Conservation (phyloP, 345 rosid genomes). For the Firmiana major region DNA sequence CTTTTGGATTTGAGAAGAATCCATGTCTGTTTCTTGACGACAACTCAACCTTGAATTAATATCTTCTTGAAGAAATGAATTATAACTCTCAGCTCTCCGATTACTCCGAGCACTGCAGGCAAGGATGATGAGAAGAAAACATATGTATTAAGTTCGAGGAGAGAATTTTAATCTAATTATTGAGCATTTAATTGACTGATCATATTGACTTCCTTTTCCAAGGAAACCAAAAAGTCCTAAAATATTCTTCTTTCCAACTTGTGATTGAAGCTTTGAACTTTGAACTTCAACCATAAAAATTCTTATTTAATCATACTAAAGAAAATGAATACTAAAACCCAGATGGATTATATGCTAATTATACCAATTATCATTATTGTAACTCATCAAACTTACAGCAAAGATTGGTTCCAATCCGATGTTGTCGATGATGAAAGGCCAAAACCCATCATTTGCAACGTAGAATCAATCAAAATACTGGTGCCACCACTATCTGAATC, state of each 20-base stretch:
- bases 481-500: conserved; percentile 36
- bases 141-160: background rate
- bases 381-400: conserved; percentile 39
- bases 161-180: background rate
- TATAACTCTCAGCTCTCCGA: conserved; percentile 29
- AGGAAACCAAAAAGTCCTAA: background rate
- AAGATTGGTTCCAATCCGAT: conserved; percentile 45
- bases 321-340: background rate
- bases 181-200: conserved; percentile 5
- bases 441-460: conserved; percentile 40
- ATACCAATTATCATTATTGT: background rate
- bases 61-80: conserved; percentile 47
- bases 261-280: conserved; percentile 19
- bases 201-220: conserved; percentile 22
- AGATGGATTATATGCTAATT: too few species aligned
- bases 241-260: conserved; percentile 11
- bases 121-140: background rate
- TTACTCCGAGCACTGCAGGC: conserved; percentile 21
- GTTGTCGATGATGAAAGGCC: conserved; percentile 32
- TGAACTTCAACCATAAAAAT: conserved; percentile 6
- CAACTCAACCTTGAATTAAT: conserved; percentile 37
- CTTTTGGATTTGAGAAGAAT: conserved; percentile 32
- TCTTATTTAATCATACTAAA: background rate
- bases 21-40: conserved; percentile 13
- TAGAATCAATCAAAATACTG: conserved; percentile 40